Conservation (phyloP, 345 rosid genomes). For the Ricinus communis region DNA sequence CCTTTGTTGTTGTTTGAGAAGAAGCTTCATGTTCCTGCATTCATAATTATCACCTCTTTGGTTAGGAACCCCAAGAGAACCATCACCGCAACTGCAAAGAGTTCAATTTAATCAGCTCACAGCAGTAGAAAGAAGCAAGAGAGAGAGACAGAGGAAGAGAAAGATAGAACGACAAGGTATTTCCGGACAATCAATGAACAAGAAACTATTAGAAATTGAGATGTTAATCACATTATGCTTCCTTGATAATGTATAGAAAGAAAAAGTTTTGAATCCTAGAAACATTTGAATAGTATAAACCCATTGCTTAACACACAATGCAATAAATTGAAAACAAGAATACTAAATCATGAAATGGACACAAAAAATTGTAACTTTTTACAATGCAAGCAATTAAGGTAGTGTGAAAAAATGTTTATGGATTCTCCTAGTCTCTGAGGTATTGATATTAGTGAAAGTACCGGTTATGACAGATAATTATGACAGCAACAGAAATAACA, state of each 20-base stretch:
- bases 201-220: background rate
- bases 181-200: background rate
- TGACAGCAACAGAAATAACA: background rate
- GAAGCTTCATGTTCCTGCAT: constrained; percentile 98
- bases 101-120: constrained; percentile 20
- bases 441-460: background rate
- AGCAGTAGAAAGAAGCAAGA: background rate
- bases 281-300: background rate
- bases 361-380: background rate
- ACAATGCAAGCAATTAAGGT: background rate
- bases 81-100: constrained; percentile 92
- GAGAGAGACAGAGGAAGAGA: background rate
- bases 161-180: background rate
- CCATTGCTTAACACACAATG: background rate
- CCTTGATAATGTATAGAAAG: background rate
- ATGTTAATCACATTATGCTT: background rate
- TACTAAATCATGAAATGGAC: background rate
- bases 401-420: background rate
- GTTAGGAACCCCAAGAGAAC: constrained; percentile 81
- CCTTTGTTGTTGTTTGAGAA: constrained; percentile 97
- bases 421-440: background rate
- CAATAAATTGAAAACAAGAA: background rate
- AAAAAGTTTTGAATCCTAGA: background rate
- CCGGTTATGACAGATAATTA: too few species aligned
- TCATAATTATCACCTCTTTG: constrained; percentile 99